phyloP scores from a whole-genome alignment of 2,329 filamentous ascomycete genomes.

The Penicillium nordicum region DNA sequence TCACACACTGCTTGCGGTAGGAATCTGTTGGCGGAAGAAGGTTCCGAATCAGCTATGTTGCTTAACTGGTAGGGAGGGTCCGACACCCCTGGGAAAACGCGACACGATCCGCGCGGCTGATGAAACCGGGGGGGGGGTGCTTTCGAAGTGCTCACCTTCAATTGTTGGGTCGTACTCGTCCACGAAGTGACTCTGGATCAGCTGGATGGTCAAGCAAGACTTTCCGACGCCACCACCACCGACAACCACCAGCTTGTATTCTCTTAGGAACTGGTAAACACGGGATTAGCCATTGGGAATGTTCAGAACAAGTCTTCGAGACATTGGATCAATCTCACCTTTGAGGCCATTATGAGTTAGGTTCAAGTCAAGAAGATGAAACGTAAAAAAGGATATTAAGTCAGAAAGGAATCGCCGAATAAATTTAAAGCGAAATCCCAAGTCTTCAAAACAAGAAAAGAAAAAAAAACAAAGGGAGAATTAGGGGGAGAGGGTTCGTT shows the following conservation, averaged over 20 bases:
- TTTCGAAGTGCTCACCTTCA: constrained; percentile 62
- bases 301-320: background rate
- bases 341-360: constrained; percentile 23
- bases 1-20: constrained; percentile 99
- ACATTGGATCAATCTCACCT: constrained; percentile 18
- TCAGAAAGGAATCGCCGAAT: constrained; percentile 2
- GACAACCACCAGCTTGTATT: constrained; percentile 95
- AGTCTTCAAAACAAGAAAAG: constrained; percentile 12
- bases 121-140: background rate
- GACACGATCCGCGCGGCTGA: background rate
- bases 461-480: constrained; percentile 16
- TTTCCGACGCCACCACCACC: constrained; percentile 98
- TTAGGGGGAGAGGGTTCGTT: constrained; percentile 15
- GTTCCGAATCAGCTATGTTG: background rate
- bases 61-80: background rate
- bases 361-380: constrained; percentile 4
- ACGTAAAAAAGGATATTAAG: constrained; percentile 11
- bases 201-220: constrained; percentile 97
- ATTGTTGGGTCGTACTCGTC: constrained; percentile 99
- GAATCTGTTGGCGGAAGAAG: constrained; percentile 63
- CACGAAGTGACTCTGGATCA: constrained; percentile 94
- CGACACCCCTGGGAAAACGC: background rate
- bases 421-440: constrained; percentile 3
- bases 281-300: background rate
- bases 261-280: constrained; percentile 67